Base-by-base conservation (phyloP, 108 stramenopile genomes). In the Nitzschia inconspicua region DNA sequence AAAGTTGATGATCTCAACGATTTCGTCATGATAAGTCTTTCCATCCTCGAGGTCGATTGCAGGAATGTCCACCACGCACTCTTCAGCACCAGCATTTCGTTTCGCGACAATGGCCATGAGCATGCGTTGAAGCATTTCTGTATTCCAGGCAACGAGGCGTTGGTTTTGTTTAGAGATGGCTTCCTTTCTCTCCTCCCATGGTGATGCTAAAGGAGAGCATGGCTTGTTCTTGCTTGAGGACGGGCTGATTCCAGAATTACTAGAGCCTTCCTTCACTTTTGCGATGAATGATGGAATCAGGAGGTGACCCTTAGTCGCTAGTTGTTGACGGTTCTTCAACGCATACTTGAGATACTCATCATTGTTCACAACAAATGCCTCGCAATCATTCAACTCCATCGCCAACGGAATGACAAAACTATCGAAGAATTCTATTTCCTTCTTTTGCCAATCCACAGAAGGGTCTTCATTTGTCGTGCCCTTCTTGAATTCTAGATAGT, bases 381-480 rank as follows among this genome's bases (percentile, higher is more conserved):
- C 76, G 40, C 76, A 77, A 9, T 72, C 66, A 34, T 57, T 62
- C 16, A 77, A 49, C 44, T 73, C 67, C 71, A 61, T 63, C n/a
- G 74, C 74, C 61, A 80, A 60, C 10, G 79, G 79, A 31, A 80
- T 76, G 37, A 71, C 57, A 41, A 64, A 73, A 36, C 48, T 58
- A 58, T 80, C 79, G 36, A 76, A 80, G 36, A 80, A 72, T 2
- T 56, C 66, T 42, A 80, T 36, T 32, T 80, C 74, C n/a, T 34
- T 40, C 39, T 58, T 35, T 26, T 75, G 72, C 79, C 79, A 80
- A 26, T 37, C 49, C 39, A 22, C 34, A 9, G 51, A 29, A 11
- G 71, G 71, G 37, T 73, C 67, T 2, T 23, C 16, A 3, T 43
- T 47, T 4, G 44, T 67, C 24, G 60, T 42, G 26, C 67, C 71